Conservation (phyloP, 2,329 filamentous ascomycete genomes). For the Colletotrichum liriopes region DNA sequence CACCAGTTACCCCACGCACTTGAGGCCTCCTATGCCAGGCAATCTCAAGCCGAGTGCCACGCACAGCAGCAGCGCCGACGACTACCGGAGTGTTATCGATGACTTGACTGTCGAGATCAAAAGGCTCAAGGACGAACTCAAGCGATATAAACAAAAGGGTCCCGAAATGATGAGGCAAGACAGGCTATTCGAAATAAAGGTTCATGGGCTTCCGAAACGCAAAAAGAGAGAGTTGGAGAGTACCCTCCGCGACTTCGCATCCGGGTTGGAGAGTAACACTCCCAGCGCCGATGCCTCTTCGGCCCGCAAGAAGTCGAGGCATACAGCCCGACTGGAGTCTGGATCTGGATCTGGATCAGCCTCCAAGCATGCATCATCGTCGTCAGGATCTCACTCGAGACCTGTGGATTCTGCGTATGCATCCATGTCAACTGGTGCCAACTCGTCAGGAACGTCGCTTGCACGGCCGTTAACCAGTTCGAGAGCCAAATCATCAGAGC, state of each 20-base stretch:
- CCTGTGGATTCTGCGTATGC: slow-evolving; percentile 77
- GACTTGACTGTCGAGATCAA: slow-evolving; percentile 90
- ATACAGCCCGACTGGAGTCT: slow-evolving; percentile 59
- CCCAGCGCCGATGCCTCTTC: slow-evolving; percentile 68
- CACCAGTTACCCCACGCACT: slow-evolving; percentile 42
- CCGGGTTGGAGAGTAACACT: slow-evolving; percentile 47
- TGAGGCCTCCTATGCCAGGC: slow-evolving; percentile 45
- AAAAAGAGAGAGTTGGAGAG: slow-evolving; percentile 86
- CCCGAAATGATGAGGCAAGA: slow-evolving; percentile 79
- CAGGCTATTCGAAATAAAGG: slow-evolving; percentile 86
- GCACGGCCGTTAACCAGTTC: slow-evolving; percentile 55
- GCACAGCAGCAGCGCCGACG: slow-evolving; percentile 77
- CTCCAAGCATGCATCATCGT: slow-evolving; percentile 68
- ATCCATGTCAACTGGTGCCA: slow-evolving; percentile 73
- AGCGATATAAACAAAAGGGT: slow-evolving; percentile 78
- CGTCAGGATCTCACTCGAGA: slow-evolving; percentile 67
- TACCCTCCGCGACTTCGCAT: slow-evolving; percentile 79
- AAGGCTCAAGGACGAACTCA: slow-evolving; percentile 80
- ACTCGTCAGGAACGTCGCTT: slow-evolving; percentile 60
- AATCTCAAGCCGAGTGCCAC: slow-evolving; percentile 52
- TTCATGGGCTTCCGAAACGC: slow-evolving; percentile 79
- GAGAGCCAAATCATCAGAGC: slow-evolving; percentile 62
- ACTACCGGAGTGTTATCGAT: slow-evolving; percentile 87
- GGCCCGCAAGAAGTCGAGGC: slow-evolving; percentile 59
- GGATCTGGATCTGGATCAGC: slow-evolving; percentile 58